These are phyloP conservation scores for Colletotrichum nymphaeae DNA, from an alignment of 2,329 filamentous ascomycete genomes.

Conservation along the genomic window DNA sequence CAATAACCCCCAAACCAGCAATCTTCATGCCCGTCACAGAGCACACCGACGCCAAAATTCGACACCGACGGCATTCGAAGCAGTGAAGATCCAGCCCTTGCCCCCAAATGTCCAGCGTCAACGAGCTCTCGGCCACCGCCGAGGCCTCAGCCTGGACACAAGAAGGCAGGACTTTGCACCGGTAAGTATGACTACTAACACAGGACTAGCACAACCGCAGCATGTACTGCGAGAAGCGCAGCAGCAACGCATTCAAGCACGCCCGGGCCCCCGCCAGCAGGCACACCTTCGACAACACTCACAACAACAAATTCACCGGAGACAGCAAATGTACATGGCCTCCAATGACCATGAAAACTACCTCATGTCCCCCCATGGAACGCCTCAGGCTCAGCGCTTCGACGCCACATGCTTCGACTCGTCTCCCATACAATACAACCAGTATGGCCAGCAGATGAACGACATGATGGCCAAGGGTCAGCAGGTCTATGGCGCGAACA, in stretches of 20 bases:
- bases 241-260: slow-evolving; percentile 81
- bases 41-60: slow-evolving; percentile 90
- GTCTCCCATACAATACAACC: slow-evolving; percentile 57
- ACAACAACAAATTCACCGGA: slow-evolving; percentile 52
- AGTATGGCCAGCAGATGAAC: slow-evolving; percentile 56
- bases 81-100: slow-evolving; percentile 75
- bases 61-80: slow-evolving; percentile 82
- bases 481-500: slow-evolving; percentile 51
- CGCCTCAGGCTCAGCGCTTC: slow-evolving; percentile 66
- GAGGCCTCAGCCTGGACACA: slow-evolving; percentile 87
- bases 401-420: slow-evolving; percentile 59
- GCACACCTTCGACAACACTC: slow-evolving; percentile 46
- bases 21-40: slow-evolving; percentile 79
- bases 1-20: slow-evolving; percentile 69
- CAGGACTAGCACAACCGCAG: slow-evolving; percentile 72
- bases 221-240: slow-evolving; percentile 91
- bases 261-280: slow-evolving; percentile 72
- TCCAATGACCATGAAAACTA: slow-evolving; percentile 62
- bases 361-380: slow-evolving; percentile 66
- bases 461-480: slow-evolving; percentile 61
- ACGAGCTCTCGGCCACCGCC: slow-evolving; percentile 71
- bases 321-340: slow-evolving; percentile 45
- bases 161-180: slow-evolving; percentile 65
- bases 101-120: slow-evolving; percentile 61
- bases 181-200: slow-evolving; percentile 66